A percentile compares a stretch with the other conserved stretches of the same genome.
These are phyloP conservation scores for Pugionium dolabratum DNA, from an alignment of 345 rosid genomes.

Conservation along the genomic window DNA sequence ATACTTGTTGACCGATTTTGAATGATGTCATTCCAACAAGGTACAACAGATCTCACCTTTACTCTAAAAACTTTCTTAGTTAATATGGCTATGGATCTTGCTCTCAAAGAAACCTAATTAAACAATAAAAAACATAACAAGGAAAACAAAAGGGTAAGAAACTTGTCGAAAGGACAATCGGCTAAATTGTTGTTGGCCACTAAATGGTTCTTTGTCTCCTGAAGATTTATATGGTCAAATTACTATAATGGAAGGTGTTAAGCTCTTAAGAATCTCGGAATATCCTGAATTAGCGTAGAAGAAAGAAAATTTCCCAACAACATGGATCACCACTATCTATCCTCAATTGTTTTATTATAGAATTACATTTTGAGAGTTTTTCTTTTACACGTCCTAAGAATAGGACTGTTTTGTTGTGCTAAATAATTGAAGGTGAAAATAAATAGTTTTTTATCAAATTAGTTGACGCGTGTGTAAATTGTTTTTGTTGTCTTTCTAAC, in stretches of 20 bases:
- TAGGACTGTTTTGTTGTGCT: conserved; percentile 14
- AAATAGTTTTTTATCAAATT: conserved; percentile 11
- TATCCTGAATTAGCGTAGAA: conserved; percentile 23
- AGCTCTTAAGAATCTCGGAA: conserved; percentile 30
- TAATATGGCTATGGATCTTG: conserved; percentile 20
- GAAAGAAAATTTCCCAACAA: conserved; percentile 3
- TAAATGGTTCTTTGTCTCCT: conserved; percentile 34
- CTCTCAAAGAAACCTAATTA: not conserved
- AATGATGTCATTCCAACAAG: conserved; percentile 27
- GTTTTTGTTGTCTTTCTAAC: not conserved
- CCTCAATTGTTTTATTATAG: conserved; percentile 26
- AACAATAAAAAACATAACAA: conserved; percentile 22
- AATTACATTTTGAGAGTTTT: conserved; percentile 4
- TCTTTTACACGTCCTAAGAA: conserved; percentile 36
- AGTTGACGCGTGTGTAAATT: conserved; percentile 29
- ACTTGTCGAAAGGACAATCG: conserved; percentile 33
- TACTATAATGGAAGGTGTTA: conserved; percentile 20
- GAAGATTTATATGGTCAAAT: conserved; percentile 25
- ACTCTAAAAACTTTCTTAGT: conserved; percentile 3
- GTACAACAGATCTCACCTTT: conserved; percentile 1
- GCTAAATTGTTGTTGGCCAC: conserved; percentile 34
- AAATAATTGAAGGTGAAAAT: conserved; percentile 2
- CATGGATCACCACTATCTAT: conserved; percentile 40
- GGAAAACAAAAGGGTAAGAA: not conserved
- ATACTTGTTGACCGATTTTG: conserved; percentile 42